Evolutionary conservation across 306 rosid species (phyloP), one percentile per base, ranked within the genome.

Genomic region (Prunus persica): DNA sequence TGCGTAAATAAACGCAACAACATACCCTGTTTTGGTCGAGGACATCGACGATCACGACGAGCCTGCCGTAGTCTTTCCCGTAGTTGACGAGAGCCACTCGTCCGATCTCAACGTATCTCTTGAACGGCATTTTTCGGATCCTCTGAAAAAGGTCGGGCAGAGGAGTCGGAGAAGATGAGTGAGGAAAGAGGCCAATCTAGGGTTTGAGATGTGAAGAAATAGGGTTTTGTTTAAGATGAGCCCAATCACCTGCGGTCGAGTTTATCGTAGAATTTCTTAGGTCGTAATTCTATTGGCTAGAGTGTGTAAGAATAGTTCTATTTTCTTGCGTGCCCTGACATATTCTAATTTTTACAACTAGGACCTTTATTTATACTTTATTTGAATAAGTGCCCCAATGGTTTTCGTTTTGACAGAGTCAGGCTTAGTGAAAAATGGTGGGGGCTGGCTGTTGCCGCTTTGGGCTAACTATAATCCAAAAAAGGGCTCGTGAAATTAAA

Each of bases 81-180:
- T 80, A 86, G 83, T 83, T 86, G 83, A 83, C 85, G 66, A 83
- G 81, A 25, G 87, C 87, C 30, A 83, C 89, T 55, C 87, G 47
- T 22, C 89, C 89, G 63, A 86, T 80, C 82, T 86, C 89, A 28
- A 80, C 83, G 72, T 65, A 86, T 76, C 89, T 80, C 83, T 78
- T 83, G 83, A 86, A 83, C 22, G 87, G 85, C 83, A 84, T 81
- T 47, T 50, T 72, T 28, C 18, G 28, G 77, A 79, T 5, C 65
- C 73, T 64, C 75, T 47, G 80, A 50, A n/a, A 22, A 41, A 45
- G 3, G 50, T 24, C 54, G 71, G 19, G 60, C 67, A 2, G 30
- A 12, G 45, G 54, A 32, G 64, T 45, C 52, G 10, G n/a, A 15
- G 60, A 58, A 66, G 61, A 30, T 25, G 69, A 11, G 47, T 14